Base-by-base conservation (phyloP, 169 alveolate genomes). In the Plasmodium fragile region DNA sequence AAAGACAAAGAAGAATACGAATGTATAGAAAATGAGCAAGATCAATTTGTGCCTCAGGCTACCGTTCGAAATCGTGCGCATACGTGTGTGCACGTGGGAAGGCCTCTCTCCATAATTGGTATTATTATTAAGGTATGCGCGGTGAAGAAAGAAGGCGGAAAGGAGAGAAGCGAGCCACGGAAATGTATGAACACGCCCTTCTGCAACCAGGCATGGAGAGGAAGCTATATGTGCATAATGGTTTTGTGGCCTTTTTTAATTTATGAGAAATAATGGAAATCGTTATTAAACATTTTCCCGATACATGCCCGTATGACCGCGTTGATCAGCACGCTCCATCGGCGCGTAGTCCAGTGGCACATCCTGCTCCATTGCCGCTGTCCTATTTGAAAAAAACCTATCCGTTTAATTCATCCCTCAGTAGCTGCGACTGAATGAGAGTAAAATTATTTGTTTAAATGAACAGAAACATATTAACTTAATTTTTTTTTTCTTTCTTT, bases 1-100 rank as follows among this genome's bases (percentile, higher is more conserved):
- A 72, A 84, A 84, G 59, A n/a, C 83, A 84, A 84, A 49, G n/a
- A 34, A 84, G 36, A 65, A 65, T 22, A 28, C 36, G 75, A 65
- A 65, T 65, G 75, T 65, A 8, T 65, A 65, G 75, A 65, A 65
- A 22, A 65, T 28, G 25, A 49, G 25, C 6, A 49, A 22, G 41
- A 5, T 25, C 16, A 28, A 65, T 22, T 65, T 65, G 36, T 65
- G 59, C 59, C 28, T 65, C 30, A 11, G 13, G 4, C 16, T 65
- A 65, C 41, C 36, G n/a, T 65, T 65, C 25, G 41, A 39, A 65
- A 65, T 65, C 39, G 41, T n/a, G 11, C n/a, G n/a, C 75, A 25
- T 65, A 22, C 11, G 36, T 65, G 36, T 65, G n/a, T 65, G 36
- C 2, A 22, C 39, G 16, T 7, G n/a, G n/a, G 75, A 65, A 28